These are phyloP conservation scores for Aspergillus ochraceus DNA, from an alignment of 2,329 filamentous ascomycete species.

Conservation along the genomic window DNA sequence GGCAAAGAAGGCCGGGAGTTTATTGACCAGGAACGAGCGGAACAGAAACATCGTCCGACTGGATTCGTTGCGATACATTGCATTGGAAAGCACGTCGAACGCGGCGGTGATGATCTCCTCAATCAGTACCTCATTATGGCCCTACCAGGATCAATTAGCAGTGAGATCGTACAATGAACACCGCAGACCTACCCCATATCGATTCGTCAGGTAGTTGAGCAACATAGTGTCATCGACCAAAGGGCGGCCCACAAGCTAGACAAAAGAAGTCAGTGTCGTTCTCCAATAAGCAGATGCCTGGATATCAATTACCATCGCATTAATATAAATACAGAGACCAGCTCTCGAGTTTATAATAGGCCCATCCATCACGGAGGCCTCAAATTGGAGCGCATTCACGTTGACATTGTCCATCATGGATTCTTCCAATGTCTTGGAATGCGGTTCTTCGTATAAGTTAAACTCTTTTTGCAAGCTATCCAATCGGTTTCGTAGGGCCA, in stretches of 20 bases:
- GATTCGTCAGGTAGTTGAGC: slow-evolving; percentile 77
- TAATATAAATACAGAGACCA: slow-evolving; percentile 82
- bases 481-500: slow-evolving; percentile 39
- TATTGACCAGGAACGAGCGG: slow-evolving; percentile 82
- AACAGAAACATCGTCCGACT: slow-evolving; percentile 66
- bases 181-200: slow-evolving; percentile 66
- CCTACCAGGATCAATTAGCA: slow-evolving; percentile 45
- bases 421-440: slow-evolving; percentile 44
- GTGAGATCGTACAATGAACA: background rate
- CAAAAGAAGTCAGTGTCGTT: slow-evolving; percentile 33
- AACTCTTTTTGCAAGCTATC: slow-evolving; percentile 45
- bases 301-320: slow-evolving; percentile 64
- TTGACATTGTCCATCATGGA: slow-evolving; percentile 44
- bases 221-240: slow-evolving; percentile 78
- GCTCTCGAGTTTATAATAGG: slow-evolving; percentile 74
- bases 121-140: slow-evolving; percentile 73
- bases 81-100: slow-evolving; percentile 87
- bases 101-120: slow-evolving; percentile 83
- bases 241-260: slow-evolving; percentile 75
- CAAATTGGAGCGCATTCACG: slow-evolving; percentile 53
- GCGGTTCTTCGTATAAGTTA: slow-evolving; percentile 41
- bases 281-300: background rate
- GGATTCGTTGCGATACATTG: slow-evolving; percentile 69
- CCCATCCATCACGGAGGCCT: slow-evolving; percentile 61
- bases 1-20: slow-evolving; percentile 62